phyloP scores from a whole-genome alignment of 139 green algal species.

The Chlamydomonas schloesseri region DNA sequence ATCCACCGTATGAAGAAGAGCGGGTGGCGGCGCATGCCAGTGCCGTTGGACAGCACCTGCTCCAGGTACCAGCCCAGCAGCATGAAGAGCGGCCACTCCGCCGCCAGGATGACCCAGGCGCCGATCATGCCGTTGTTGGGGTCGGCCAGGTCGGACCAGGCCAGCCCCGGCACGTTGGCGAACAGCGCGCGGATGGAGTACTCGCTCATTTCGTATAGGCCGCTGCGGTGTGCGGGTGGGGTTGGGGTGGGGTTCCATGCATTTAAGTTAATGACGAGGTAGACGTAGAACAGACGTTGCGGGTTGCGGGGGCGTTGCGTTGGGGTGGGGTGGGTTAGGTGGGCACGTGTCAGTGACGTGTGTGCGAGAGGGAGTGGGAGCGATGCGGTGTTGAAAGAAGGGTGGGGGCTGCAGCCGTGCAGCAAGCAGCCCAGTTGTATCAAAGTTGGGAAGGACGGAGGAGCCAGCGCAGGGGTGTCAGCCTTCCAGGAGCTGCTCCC shows the following conservation, averaged over 20 bases:
- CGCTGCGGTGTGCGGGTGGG: constrained; percentile 30
- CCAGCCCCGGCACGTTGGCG: constrained; percentile 61
- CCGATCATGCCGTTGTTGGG: constrained; percentile 75
- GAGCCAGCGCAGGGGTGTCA: too few species aligned
- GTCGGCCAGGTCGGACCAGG: constrained; percentile 74
- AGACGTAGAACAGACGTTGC: too few species aligned
- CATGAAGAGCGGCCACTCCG: constrained; percentile 73
- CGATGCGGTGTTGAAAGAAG: too few species aligned
- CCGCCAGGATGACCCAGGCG: constrained; percentile 75
- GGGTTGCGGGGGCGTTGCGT: too few species aligned
- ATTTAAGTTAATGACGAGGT: too few species aligned
- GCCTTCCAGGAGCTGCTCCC: too few species aligned
- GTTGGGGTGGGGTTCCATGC: background rate
- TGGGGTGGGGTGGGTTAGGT: too few species aligned
- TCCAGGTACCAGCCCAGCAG: constrained; percentile 54
- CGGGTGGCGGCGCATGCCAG: constrained; percentile 83
- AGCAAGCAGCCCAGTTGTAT: too few species aligned
- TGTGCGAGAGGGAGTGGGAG: too few species aligned
- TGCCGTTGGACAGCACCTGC: constrained; percentile 75
- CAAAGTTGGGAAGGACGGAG: too few species aligned
- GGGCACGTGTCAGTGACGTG: too few species aligned
- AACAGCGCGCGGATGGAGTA: constrained; percentile 68
- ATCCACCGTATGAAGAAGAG: constrained; percentile 92
- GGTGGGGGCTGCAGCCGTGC: too few species aligned
- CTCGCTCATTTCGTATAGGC: constrained; percentile 72